Conservation (phyloP, 1,284 basidiomycete species). For the Rhodotorula glutinis region DNA sequence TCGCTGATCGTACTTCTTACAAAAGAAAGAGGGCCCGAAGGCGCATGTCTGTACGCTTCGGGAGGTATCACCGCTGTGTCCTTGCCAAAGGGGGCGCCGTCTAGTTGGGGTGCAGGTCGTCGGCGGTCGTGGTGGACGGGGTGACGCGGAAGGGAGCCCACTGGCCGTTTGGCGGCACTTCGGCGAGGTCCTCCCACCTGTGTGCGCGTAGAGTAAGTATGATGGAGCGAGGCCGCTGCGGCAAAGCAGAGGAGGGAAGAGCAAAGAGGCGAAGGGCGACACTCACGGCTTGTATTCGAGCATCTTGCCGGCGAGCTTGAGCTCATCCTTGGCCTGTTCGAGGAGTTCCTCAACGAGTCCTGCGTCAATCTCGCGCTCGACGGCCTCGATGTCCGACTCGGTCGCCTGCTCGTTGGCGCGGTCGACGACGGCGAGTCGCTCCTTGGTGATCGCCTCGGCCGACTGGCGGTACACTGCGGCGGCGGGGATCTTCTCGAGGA, state of each 20-base stretch:
- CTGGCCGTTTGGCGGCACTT: constrained; percentile 73
- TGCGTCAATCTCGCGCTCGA: constrained; percentile 69
- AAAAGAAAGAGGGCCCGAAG: not conserved
- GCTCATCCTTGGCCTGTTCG: constrained; percentile 78
- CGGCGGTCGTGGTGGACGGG: constrained; percentile 38
- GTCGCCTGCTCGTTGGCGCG: constrained; percentile 55
- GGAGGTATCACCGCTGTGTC: not conserved
- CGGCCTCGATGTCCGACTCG: constrained; percentile 57
- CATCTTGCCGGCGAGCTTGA: constrained; percentile 76
- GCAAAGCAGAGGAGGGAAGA: not conserved
- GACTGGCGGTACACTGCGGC: constrained; percentile 88
- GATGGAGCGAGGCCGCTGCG: not conserved
- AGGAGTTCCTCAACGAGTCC: constrained; percentile 81
- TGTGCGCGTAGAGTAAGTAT: not conserved
- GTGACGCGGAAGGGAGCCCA: constrained; percentile 68
- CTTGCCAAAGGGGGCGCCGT: not conserved
- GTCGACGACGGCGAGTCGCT: constrained; percentile 72
- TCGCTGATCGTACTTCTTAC: too few species aligned
- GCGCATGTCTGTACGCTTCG: not conserved
- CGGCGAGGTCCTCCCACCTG: constrained; percentile 83
- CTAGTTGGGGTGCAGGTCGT: constrained; percentile 37
- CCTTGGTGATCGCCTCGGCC: constrained; percentile 78
- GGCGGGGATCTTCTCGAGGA: constrained; percentile 68
- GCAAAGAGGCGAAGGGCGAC: too few species aligned
- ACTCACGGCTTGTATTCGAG: constrained; percentile 94